phyloP scores from a whole-genome alignment of 2,329 filamentous ascomycete species.

The Penicillium palitans region DNA sequence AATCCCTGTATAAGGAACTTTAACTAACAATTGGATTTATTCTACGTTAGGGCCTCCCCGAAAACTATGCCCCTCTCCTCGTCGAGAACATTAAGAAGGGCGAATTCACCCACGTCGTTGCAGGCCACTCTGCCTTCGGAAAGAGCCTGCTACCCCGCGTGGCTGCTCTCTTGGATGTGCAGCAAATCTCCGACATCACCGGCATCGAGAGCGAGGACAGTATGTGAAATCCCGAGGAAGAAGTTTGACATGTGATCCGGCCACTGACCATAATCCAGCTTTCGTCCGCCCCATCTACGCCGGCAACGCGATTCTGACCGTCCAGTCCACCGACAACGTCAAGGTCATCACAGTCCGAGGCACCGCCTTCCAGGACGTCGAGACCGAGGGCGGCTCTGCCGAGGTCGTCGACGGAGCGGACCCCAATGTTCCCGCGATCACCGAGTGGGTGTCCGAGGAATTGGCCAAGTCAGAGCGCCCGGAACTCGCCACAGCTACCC shows the following conservation, averaged over 20 bases:
- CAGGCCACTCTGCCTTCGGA: constrained; percentile 90
- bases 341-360: constrained; percentile 92
- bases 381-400: constrained; percentile 70
- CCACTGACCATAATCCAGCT: constrained; percentile 47
- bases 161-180: constrained; percentile 84
- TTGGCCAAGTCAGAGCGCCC: constrained; percentile 91
- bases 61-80: constrained; percentile 90
- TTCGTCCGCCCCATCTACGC: constrained; percentile 98
- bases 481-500: constrained; percentile 83
- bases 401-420: constrained; percentile 78
- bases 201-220: constrained; percentile 83
- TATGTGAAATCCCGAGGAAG: constrained; percentile 37
- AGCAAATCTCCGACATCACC: constrained; percentile 92
- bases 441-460: constrained; percentile 93
- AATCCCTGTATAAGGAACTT: neutral
- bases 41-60: constrained; percentile 69
- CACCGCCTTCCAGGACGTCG: constrained; percentile 80
- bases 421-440: constrained; percentile 69
- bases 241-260: constrained; percentile 22
- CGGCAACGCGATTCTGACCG: constrained; percentile 93
- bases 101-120: constrained; percentile 87
- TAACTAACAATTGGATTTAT: neutral
- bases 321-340: constrained; percentile 80
- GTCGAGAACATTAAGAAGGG: constrained; percentile 97
- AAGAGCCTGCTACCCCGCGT: constrained; percentile 92